phyloP scores from a whole-genome alignment of 106 monocot species.

The Dendrobium nobile region DNA sequence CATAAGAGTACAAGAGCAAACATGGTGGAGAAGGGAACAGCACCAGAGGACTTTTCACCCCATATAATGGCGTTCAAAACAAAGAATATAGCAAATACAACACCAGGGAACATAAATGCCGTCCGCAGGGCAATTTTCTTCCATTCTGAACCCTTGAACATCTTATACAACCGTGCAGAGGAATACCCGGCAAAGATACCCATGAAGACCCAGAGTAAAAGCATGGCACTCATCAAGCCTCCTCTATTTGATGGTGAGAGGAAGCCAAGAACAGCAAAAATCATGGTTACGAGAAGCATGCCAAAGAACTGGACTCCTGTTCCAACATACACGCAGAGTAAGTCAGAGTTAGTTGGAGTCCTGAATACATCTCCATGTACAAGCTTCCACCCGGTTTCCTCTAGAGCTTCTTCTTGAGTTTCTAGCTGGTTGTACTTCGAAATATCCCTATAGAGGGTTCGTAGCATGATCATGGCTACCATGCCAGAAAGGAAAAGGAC shows the following conservation, averaged over 20 bases:
- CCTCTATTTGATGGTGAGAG: constrained; percentile 94
- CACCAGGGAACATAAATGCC: constrained; percentile 70
- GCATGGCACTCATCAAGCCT: constrained; percentile 95
- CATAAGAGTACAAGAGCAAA: constrained; percentile 87
- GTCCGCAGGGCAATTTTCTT: constrained; percentile 74
- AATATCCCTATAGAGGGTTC: constrained; percentile 84
- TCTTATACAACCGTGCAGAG: constrained; percentile 73
- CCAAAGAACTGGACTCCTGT: constrained; percentile 90
- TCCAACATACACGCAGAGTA: constrained; percentile 92
- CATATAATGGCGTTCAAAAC: constrained; percentile 84
- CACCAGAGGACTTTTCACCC: constrained; percentile 96
- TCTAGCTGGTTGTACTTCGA: constrained; percentile 97
- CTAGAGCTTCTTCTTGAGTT: constrained; percentile 96
- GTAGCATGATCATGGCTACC: constrained; percentile 99
- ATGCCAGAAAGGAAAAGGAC: constrained; percentile 97
- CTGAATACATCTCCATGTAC: constrained; percentile 97
- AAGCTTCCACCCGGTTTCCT: constrained; percentile 98
- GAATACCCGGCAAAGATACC: constrained; percentile 90
- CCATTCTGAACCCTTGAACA: constrained; percentile 91
- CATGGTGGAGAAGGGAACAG: constrained; percentile 97
- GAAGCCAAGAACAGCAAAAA: constrained; percentile 90
- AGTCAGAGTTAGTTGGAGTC: constrained; percentile 71
- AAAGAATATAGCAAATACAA: constrained; percentile 67
- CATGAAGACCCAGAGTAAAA: constrained; percentile 96
- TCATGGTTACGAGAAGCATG: constrained; percentile 94